Evolutionary conservation across 805 yeast genomes (phyloP).

Genomic region (Ogataea dorogensis): DNA sequence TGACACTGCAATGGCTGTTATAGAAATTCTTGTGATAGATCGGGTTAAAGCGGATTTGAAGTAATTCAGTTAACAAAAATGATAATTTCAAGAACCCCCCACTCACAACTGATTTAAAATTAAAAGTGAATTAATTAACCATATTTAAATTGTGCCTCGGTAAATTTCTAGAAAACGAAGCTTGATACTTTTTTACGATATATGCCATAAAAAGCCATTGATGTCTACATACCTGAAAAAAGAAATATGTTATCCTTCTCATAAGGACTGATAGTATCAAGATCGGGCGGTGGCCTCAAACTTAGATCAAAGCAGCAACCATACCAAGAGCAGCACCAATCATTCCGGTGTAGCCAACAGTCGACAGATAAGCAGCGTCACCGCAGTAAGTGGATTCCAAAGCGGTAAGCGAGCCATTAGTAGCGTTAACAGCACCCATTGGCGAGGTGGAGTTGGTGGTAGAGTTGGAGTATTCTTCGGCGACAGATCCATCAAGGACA

Average conservation of each 20-base stretch:
- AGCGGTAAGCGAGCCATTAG: conserved; percentile 19
- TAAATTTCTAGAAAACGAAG: conserved; percentile 1
- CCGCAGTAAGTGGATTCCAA: conserved; percentile 24
- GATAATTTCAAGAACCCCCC: no score
- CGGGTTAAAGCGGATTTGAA: no score
- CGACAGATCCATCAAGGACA: conserved; percentile 12
- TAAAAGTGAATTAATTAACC: no score
- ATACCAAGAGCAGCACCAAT: conserved; percentile 27
- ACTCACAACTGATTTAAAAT: no score
- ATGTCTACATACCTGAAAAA: conserved; percentile 9
- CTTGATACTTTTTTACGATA: background rate
- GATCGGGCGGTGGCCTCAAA: conserved; percentile 1
- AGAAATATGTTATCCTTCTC: conserved; percentile 15
- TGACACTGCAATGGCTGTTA: background rate
- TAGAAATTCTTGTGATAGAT: background rate
- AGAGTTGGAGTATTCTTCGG: conserved; percentile 8
- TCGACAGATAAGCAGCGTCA: conserved; percentile 22
- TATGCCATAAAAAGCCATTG: conserved; percentile 4
- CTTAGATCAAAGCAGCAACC: conserved; percentile 24
- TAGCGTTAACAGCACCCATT: conserved; percentile 5
- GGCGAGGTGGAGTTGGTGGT: conserved; percentile 10
- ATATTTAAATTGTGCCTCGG: background rate
- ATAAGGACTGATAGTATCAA: conserved; percentile 5
- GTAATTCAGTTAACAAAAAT: conserved; percentile 1
- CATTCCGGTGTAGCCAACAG: conserved; percentile 15